phyloP scores from a whole-genome alignment of 2,329 filamentous ascomycete genomes.

The Cladosporium oxysporum region DNA sequence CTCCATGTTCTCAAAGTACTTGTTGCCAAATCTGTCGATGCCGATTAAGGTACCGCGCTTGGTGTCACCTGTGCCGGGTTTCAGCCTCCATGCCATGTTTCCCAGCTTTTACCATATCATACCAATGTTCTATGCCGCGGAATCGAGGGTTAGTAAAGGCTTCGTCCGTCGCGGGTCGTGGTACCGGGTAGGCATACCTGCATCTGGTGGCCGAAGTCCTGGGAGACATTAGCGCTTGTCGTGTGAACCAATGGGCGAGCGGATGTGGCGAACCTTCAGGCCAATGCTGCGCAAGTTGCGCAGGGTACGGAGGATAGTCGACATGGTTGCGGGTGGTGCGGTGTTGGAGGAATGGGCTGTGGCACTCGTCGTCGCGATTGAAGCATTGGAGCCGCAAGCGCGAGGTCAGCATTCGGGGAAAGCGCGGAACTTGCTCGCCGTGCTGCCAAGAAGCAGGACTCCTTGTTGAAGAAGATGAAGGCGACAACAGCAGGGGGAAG shows the following conservation, averaged over 20 bases:
- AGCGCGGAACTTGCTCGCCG: conserved; percentile 10
- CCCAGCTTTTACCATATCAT: conserved; percentile 23
- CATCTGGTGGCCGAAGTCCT: conserved; percentile 93
- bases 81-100: conserved; percentile 32
- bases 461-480: conserved; percentile 16
- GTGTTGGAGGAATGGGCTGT: conserved; percentile 7
- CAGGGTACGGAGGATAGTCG: conserved; percentile 82
- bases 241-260: background rate
- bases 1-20: conserved; percentile 87
- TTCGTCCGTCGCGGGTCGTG: background rate
- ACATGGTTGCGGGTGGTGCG: conserved; percentile 65
- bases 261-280: conserved; percentile 64
- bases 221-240: conserved; percentile 38
- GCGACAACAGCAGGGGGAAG: background rate
- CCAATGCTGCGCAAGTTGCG: conserved; percentile 85
- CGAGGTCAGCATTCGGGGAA: conserved; percentile 7
- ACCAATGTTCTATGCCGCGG: conserved; percentile 38
- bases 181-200: conserved; percentile 65
- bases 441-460: conserved; percentile 6
- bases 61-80: conserved; percentile 74
- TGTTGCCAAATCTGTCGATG: conserved; percentile 90
- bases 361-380: conserved; percentile 11
- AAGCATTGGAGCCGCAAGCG: conserved; percentile 2
- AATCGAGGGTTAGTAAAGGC: background rate
- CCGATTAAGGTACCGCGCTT: conserved; percentile 87